phyloP scores from a whole-genome alignment of 306 rosid species.

The Potentilla sterilis region DNA sequence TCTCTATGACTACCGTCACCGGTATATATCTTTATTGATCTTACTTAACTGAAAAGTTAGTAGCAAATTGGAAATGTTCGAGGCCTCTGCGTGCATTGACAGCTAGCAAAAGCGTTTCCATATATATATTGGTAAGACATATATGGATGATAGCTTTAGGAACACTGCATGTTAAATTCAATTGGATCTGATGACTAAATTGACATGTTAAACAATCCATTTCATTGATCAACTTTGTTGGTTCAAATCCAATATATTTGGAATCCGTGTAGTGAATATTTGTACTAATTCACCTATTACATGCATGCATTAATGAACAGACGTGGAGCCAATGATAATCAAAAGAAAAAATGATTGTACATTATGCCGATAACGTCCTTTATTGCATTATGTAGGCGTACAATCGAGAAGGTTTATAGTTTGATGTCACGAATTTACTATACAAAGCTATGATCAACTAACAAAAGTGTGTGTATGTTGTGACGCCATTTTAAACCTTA shows the following conservation, averaged over 20 bases:
- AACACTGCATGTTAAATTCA: not conserved
- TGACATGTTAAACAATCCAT: not conserved
- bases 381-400: slow-evolving; percentile 24
- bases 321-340: not conserved
- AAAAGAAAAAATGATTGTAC: not conserved
- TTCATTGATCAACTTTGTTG: not conserved
- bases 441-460: slow-evolving; percentile 29
- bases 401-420: slow-evolving; percentile 19
- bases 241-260: not conserved
- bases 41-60: too few species aligned
- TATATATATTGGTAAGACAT: too few species aligned
- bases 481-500: slow-evolving; percentile 23
- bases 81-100: too few species aligned
- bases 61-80: too few species aligned
- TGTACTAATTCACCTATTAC: too few species aligned
- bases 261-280: not conserved
- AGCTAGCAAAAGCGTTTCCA: too few species aligned
- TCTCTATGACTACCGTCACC: too few species aligned
- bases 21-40: too few species aligned
- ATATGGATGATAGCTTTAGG: too few species aligned
- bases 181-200: too few species aligned
- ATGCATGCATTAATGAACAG: not conserved
- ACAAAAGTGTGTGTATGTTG: slow-evolving; percentile 30
- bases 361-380: slow-evolving; percentile 16
- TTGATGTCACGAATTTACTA: slow-evolving; percentile 2